Base-by-base conservation (phyloP, 2,329 filamentous ascomycete genomes). In the Fusarium camptoceras region DNA sequence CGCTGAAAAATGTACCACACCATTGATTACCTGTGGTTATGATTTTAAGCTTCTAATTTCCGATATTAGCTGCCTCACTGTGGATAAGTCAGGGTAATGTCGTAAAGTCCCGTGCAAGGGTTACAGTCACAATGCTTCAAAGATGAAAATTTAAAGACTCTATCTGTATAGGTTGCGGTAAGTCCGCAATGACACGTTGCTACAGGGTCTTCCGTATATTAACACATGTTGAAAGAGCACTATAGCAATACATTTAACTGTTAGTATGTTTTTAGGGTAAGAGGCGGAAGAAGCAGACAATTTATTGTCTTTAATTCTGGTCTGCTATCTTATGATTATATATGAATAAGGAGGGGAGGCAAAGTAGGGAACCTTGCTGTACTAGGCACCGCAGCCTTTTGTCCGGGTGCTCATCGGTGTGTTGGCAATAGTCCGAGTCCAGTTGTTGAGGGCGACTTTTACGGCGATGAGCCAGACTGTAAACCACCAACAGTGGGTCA, bases 311-410 rank as follows among this genome's bases (percentile, higher is more conserved):
- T 4, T 4, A 15, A 15, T 31, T 31, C 30, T 31, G 12, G 7
- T 3, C 30, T 31, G 6, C 30, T 15, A 7, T 31, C 7, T 4
- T 8, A 8, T 31, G 7, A 14, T 34, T 34, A 10, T 27, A 18
- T 16, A 18, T 3, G 9, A 1, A 34, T 8, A 2, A 34, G 2
- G 31, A 1, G 10, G 18, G 15, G 1, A 0, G 6, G 16, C 8
- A 5, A 34, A 8, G 2, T 5, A 34, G 5, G 16, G 16, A 37
- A 18, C 2, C 9, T 16, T 18, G 4, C 31, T 6, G 31, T 37
- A 6, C 16, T 18, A 37, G 8, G 9, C 16, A 37, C 16, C 10
- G 1, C 9, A 37, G 31, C 9, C 31, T 37, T 37, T 37, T 37
- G 16, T 37, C 31, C 31, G 16, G 18, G 31, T 18, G 31, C 16